These are phyloP conservation scores for Ceratocystiopsis sp. DNA, from an alignment of 2,329 filamentous ascomycete genomes.

Conservation along the genomic window DNA sequence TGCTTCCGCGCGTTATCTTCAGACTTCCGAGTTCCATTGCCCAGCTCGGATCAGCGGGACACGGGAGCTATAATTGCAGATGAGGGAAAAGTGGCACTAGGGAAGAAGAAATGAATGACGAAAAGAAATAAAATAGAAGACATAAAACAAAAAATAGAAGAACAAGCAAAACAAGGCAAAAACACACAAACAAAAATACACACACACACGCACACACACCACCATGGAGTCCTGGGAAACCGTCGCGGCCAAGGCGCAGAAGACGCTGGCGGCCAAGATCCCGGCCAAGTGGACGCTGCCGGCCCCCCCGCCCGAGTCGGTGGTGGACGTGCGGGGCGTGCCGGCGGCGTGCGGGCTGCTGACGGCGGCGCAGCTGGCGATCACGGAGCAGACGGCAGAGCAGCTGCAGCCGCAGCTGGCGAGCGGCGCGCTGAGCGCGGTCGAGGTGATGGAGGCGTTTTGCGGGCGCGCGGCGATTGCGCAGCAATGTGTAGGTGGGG, in stretches of 20 bases:
- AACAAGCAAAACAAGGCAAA: too few species aligned
- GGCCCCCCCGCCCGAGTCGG: background rate
- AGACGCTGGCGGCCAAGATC: background rate
- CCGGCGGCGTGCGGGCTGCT: constrained; percentile 3
- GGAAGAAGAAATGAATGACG: too few species aligned
- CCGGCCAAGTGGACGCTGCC: constrained; percentile 1
- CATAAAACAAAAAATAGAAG: too few species aligned
- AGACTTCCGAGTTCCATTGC: background rate
- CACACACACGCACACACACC: too few species aligned
- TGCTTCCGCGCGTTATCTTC: background rate
- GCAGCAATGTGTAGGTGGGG: constrained; percentile 1
- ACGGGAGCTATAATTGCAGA: too few species aligned
- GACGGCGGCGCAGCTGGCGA: constrained; percentile 2
- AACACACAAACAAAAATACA: background rate
- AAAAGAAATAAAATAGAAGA: too few species aligned
- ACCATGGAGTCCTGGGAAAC: background rate
- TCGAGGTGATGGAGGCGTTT: constrained; percentile 4
- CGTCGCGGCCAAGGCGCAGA: background rate
- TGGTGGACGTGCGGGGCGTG: constrained; percentile 1
- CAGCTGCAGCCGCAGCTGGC: constrained; percentile 1
- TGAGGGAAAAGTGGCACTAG: too few species aligned
- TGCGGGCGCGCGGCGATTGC: constrained; percentile 4
- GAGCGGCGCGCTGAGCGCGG: constrained; percentile 1
- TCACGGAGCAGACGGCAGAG: constrained; percentile 5
- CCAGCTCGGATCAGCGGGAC: background rate